Conservation (phyloP, 805 yeast species). For the Lipomyces sp. region DNA sequence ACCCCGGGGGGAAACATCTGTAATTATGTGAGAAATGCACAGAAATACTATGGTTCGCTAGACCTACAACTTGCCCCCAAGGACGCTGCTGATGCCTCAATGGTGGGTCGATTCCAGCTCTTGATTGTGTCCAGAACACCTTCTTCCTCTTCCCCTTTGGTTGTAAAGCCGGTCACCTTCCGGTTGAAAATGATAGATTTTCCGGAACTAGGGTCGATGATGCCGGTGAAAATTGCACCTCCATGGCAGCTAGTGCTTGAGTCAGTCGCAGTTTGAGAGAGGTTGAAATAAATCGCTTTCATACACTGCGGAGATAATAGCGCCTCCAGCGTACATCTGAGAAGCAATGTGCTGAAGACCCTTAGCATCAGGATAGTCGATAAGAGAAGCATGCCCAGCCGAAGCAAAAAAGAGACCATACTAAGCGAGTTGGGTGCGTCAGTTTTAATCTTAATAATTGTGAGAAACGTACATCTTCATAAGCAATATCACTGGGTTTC, state of each 20-base stretch:
- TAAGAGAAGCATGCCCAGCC: slow-evolving; percentile 68
- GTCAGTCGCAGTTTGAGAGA: too few relatives aligned
- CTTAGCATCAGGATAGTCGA: slow-evolving; percentile 61
- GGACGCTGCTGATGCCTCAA: background rate
- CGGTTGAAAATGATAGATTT: slow-evolving; percentile 56
- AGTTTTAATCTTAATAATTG: too few relatives aligned
- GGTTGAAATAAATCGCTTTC: background rate
- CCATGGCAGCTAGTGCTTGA: slow-evolving; percentile 74
- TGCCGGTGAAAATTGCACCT: slow-evolving; percentile 51
- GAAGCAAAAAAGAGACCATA: slow-evolving; percentile 61
- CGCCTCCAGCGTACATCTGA: slow-evolving; percentile 55
- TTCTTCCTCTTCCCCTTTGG: slow-evolving; percentile 54
- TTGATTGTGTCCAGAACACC: slow-evolving; percentile 15
- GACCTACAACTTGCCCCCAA: background rate
- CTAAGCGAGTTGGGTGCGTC: too few relatives aligned
- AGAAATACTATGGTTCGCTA: too few relatives aligned
- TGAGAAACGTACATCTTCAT: background rate
- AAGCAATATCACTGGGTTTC: background rate
- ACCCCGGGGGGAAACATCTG: slow-evolving; percentile 48
- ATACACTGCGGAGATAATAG: slow-evolving; percentile 67
- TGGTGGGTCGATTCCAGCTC: slow-evolving; percentile 1
- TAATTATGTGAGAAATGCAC: too few relatives aligned
- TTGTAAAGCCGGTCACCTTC: slow-evolving; percentile 63
- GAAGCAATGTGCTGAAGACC: slow-evolving; percentile 53
- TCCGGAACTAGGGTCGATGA: slow-evolving; percentile 52